phyloP scores from a whole-genome alignment of 1,284 basidiomycete species.

The Taiwanofungus camphoratus region DNA sequence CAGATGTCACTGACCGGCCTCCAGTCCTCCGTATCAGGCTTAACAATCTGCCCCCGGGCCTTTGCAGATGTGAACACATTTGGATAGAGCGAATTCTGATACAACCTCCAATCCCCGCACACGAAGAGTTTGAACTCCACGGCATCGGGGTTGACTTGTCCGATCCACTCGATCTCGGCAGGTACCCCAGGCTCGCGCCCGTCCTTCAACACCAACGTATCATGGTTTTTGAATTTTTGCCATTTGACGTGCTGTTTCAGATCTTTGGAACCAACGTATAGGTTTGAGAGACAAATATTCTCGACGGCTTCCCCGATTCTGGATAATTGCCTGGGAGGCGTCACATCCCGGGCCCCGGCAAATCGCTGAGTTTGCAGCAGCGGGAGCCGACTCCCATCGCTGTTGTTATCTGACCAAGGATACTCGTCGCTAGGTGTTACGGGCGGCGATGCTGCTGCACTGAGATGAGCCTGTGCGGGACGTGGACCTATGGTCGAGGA shows the following conservation, averaged over 20 bases:
- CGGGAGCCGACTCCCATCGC: too few species aligned
- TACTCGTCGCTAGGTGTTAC: too few species aligned
- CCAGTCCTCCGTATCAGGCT: neutral
- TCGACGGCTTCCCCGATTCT: too few species aligned
- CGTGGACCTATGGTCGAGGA: too few species aligned
- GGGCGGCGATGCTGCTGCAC: too few species aligned
- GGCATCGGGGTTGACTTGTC: neutral
- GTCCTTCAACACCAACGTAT: neutral
- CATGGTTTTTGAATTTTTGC: neutral
- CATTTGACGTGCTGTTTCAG: neutral
- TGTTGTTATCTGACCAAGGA: too few species aligned
- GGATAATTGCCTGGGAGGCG: too few species aligned
- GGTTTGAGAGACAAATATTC: neutral
- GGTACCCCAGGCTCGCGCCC: too few species aligned
- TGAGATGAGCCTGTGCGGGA: too few species aligned
- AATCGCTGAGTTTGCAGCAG: too few species aligned
- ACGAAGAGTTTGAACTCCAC: neutral
- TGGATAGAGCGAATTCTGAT: neutral
- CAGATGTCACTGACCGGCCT: neutral
- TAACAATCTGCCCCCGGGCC: neutral
- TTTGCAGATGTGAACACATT: neutral
- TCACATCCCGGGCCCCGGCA: too few species aligned
- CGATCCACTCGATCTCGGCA: constrained; percentile 1
- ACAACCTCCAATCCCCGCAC: neutral
- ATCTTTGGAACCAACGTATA: neutral